These are phyloP conservation scores for Pseudogymnoascus sp. DNA, from an alignment of 2,329 filamentous ascomycete species.

Conservation along the genomic window DNA sequence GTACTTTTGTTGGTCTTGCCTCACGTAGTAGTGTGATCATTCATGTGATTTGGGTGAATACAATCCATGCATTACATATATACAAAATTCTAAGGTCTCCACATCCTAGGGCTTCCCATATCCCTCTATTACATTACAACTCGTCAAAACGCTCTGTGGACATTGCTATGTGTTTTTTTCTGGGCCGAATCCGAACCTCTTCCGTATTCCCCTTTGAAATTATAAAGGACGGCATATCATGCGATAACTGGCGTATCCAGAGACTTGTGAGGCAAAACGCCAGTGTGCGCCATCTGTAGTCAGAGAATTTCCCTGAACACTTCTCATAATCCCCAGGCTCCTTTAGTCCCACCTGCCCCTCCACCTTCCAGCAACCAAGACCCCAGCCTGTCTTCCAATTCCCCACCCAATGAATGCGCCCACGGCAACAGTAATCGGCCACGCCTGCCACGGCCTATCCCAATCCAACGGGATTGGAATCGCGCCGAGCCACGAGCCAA, in stretches of 20 bases:
- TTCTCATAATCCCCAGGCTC: background rate
- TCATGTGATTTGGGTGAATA: background rate
- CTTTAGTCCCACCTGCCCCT: background rate
- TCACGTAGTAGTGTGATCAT: background rate
- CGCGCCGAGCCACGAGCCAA: constrained; percentile 88
- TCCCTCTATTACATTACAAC: background rate
- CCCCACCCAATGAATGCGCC: constrained; percentile 75
- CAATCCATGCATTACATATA: constrained; percentile 2
- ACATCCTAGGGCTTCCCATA: background rate
- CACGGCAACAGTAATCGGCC: constrained; percentile 84
- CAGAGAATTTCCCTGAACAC: background rate
- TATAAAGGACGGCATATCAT: background rate
- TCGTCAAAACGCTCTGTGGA: background rate
- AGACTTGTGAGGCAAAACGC: background rate
- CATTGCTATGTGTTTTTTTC: background rate
- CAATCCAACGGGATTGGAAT: constrained; percentile 94
- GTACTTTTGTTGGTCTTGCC: background rate
- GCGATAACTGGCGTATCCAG: background rate
- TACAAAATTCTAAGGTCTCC: background rate
- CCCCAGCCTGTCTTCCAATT: constrained; percentile 57
- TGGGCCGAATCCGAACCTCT: background rate
- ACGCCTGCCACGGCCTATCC: constrained; percentile 99
- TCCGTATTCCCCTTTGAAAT: background rate
- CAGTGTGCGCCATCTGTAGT: background rate
- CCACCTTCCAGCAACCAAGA: constrained; percentile 22